Percentiles rank a stretch among this genome's conserved stretches.
phyloP scores from a whole-genome alignment of 2,329 filamentous ascomycete species.

The Fusarium palustre region DNA sequence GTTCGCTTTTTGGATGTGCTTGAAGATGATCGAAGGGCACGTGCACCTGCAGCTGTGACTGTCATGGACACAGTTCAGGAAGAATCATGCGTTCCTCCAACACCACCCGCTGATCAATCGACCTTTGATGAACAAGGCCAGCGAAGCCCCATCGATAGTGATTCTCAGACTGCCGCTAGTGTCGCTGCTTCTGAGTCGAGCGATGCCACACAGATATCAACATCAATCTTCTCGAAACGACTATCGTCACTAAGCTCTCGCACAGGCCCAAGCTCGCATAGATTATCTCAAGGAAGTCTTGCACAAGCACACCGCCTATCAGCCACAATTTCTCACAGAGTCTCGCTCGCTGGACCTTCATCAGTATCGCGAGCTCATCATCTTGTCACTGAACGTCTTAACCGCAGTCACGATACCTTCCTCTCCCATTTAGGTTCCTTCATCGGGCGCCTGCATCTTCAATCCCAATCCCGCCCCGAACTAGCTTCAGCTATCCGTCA shows the following conservation, averaged over 20 bases:
- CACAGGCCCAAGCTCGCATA: slow-evolving; percentile 47
- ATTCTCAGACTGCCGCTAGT: slow-evolving; percentile 54
- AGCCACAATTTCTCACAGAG: slow-evolving; percentile 74
- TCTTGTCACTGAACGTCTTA: slow-evolving; percentile 85
- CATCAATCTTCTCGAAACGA: slow-evolving; percentile 57
- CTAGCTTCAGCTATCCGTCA: slow-evolving; percentile 85
- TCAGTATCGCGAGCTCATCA: slow-evolving; percentile 73
- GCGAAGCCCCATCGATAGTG: slow-evolving; percentile 53
- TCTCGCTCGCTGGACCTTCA: slow-evolving; percentile 79
- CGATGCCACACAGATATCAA: slow-evolving; percentile 53
- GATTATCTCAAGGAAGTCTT: slow-evolving; percentile 54
- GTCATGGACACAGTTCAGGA: slow-evolving; percentile 70
- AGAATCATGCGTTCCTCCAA: slow-evolving; percentile 69
- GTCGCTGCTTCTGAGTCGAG: slow-evolving; percentile 51
- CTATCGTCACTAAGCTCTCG: slow-evolving; percentile 60
- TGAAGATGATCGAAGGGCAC: slow-evolving; percentile 69
- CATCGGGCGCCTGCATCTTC: slow-evolving; percentile 87
- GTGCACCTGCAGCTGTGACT: slow-evolving; percentile 66
- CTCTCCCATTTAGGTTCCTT: slow-evolving; percentile 92
- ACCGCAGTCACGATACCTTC: slow-evolving; percentile 85
- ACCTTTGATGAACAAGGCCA: slow-evolving; percentile 58
- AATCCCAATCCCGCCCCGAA: slow-evolving; percentile 90
- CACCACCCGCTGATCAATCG: slow-evolving; percentile 70
- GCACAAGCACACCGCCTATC: slow-evolving; percentile 61
- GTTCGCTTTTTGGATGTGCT: slow-evolving; percentile 91